Evolutionary conservation across 1,284 basidiomycete species (phyloP).

Genomic region (Melampsora medusae): DNA sequence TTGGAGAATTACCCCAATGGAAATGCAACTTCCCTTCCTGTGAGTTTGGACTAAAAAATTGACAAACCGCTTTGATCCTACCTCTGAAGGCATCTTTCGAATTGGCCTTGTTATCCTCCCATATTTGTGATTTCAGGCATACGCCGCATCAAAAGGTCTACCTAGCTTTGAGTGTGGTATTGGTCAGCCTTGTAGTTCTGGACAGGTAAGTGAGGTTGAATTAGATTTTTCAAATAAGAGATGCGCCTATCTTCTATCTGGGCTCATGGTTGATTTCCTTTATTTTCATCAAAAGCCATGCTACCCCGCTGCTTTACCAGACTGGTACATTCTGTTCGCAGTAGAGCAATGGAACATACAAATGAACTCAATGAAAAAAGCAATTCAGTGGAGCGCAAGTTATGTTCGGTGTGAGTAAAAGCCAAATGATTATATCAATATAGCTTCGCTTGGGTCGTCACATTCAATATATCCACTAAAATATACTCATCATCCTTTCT

Average conservation of each 20-base stretch:
- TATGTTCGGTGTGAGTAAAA: constrained; percentile 40
- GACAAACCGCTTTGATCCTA: background rate
- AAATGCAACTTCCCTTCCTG: constrained; percentile 25
- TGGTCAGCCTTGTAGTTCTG: constrained; percentile 30
- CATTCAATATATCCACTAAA: background rate
- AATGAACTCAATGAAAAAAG: constrained; percentile 37
- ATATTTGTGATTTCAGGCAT: constrained; percentile 27
- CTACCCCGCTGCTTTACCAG: constrained; percentile 32
- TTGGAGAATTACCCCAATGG: constrained; percentile 36
- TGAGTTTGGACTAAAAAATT: background rate
- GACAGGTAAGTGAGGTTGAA: constrained; percentile 24
- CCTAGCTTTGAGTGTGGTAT: constrained; percentile 42
- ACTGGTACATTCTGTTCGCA: constrained; percentile 45
- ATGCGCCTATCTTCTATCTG: too few species aligned
- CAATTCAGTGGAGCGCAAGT: constrained; percentile 17
- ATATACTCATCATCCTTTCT: background rate
- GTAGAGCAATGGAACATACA: constrained; percentile 44
- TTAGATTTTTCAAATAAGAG: too few species aligned
- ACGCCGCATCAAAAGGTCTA: constrained; percentile 20
- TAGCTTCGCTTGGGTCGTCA: background rate
- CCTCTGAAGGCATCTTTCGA: background rate
- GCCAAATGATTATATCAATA: background rate
- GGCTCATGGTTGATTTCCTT: background rate
- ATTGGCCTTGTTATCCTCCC: background rate
- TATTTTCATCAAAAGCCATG: constrained; percentile 29